phyloP scores from a whole-genome alignment of 2,329 filamentous ascomycete species.

The Fusarium haematococcum region DNA sequence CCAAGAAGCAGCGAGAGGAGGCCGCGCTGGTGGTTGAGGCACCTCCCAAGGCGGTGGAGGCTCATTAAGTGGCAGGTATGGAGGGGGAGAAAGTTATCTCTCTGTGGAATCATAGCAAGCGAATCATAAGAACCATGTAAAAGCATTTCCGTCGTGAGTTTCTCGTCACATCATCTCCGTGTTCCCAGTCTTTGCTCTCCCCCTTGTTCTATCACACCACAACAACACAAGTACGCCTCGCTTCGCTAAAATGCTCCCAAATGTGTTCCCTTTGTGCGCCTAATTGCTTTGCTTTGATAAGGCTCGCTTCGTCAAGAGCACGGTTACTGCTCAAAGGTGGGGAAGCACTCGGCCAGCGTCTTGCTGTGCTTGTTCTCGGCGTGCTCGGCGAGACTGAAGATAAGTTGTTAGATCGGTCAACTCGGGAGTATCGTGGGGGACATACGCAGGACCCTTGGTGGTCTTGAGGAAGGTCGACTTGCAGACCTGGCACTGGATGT shows the following conservation, averaged over 20 bases:
- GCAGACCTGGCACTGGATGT: conserved; percentile 82
- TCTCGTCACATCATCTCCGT: conserved; percentile 21
- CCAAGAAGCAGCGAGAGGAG: conserved; percentile 48
- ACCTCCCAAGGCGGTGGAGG: conserved; percentile 45
- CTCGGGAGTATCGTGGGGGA: conserved; percentile 26
- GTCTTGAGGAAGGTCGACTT: conserved; percentile 84
- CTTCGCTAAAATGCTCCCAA: conserved; percentile 34
- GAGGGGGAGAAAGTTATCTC: neutral
- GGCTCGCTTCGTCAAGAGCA: neutral
- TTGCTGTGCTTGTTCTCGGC: conserved; percentile 83
- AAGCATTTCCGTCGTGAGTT: conserved; percentile 30
- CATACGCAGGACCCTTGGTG: conserved; percentile 76
- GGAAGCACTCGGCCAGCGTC: conserved; percentile 78
- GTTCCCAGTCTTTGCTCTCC: neutral
- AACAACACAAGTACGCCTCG: conserved; percentile 32
- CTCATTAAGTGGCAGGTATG: conserved; percentile 42
- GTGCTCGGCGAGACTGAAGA: conserved; percentile 73
- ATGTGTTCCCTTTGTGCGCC: conserved; percentile 20
- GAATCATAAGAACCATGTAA: conserved; percentile 35
- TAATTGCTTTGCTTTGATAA: neutral
- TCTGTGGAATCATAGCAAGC: neutral
- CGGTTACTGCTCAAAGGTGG: conserved; percentile 52
- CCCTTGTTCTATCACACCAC: conserved; percentile 27
- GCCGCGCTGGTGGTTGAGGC: conserved; percentile 32
- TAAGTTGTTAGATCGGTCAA: conserved; percentile 20